Evolutionary conservation across 2,329 filamentous ascomycete species (phyloP).

Genomic region (Cadophora sp.): DNA sequence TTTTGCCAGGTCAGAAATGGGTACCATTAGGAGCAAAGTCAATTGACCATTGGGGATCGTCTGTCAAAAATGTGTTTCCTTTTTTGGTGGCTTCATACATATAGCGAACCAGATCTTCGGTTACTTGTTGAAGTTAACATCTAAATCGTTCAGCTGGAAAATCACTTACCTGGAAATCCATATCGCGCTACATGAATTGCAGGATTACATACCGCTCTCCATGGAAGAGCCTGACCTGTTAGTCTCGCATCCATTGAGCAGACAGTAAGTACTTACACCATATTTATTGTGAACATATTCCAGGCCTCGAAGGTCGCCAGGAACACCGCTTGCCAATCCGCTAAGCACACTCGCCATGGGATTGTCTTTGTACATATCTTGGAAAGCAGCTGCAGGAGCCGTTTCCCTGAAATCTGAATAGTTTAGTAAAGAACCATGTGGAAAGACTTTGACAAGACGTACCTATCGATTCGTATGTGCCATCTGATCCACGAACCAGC

Average conservation of each 20-base stretch:
- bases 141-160: too few relatives aligned
- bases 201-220: conserved; percentile 75
- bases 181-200: conserved; percentile 75
- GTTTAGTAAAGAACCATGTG: conserved; percentile 13
- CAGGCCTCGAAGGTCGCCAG: conserved; percentile 79
- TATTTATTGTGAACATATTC: conserved; percentile 79
- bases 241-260: neutral
- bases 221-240: conserved; percentile 59
- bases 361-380: conserved; percentile 86
- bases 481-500: conserved; percentile 74
- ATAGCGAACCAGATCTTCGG: conserved; percentile 75
- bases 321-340: conserved; percentile 75
- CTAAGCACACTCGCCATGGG: conserved; percentile 70
- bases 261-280: conserved; percentile 53
- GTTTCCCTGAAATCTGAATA: conserved; percentile 80
- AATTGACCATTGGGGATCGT: conserved; percentile 68
- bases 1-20: neutral
- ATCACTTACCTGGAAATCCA: conserved; percentile 61
- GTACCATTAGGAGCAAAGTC: conserved; percentile 72
- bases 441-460: neutral
- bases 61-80: conserved; percentile 63
- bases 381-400: conserved; percentile 79
- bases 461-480: conserved; percentile 78
- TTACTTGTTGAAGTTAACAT: conserved; percentile 53
- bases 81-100: conserved; percentile 60